Evolutionary conservation across 176 grass and related monocot species (phyloP).

Genomic region (Triticum urartu): DNA sequence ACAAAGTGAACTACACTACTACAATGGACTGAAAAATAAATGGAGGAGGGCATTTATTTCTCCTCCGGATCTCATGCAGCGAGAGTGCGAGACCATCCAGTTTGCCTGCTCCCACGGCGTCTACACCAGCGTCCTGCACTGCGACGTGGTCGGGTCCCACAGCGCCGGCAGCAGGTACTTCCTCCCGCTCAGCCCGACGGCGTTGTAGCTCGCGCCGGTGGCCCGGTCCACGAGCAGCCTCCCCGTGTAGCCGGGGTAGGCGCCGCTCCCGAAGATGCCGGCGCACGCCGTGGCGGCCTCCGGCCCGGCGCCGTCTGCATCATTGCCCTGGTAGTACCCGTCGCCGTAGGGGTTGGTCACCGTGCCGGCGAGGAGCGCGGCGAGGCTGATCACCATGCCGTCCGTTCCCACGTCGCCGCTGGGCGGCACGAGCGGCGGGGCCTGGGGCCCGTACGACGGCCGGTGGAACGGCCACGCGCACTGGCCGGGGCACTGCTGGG

Average conservation of each 20-base stretch:
- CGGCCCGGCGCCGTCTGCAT: slow-evolving; percentile 14
- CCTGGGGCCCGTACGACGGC: slow-evolving; percentile 59
- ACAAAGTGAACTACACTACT: not conserved
- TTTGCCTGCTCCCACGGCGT: not conserved
- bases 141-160: slow-evolving; percentile 71
- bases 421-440: slow-evolving; percentile 55
- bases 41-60: slow-evolving; percentile 35
- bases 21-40: slow-evolving; percentile 34
- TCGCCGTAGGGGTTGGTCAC: slow-evolving; percentile 81
- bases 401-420: slow-evolving; percentile 73
- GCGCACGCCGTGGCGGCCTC: slow-evolving; percentile 84
- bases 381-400: slow-evolving; percentile 74
- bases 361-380: slow-evolving; percentile 64
- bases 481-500: slow-evolving; percentile 52
- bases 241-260: slow-evolving; percentile 75
- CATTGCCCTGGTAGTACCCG: slow-evolving; percentile 74
- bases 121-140: slow-evolving; percentile 71
- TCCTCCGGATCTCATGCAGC: not conserved
- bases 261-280: slow-evolving; percentile 69
- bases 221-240: slow-evolving; percentile 49
- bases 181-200: slow-evolving; percentile 54
- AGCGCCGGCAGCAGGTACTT: slow-evolving; percentile 82
- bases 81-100: not conserved
- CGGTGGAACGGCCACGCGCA: slow-evolving; percentile 73
- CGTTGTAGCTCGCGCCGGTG: slow-evolving; percentile 82